These are phyloP conservation scores for Botrytis deweyae DNA, from an alignment of 2,329 filamentous ascomycete genomes.

Conservation along the genomic window DNA sequence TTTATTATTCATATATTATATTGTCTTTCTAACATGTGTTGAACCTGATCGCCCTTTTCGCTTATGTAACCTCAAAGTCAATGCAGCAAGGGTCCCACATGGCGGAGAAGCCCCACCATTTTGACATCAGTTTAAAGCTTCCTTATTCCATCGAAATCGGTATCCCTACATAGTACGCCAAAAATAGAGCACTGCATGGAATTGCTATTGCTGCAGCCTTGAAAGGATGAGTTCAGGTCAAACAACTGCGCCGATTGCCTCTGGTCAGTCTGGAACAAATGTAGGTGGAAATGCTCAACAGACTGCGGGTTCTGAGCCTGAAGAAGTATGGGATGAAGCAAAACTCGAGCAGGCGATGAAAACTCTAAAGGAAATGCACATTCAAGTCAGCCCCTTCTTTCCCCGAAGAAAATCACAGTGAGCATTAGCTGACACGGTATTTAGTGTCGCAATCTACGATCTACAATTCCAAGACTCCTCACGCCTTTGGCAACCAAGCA, in stretches of 20 bases:
- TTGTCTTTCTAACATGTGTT: background rate
- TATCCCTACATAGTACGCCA: background rate
- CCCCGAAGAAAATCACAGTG: background rate
- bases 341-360: constrained; percentile 37
- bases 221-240: constrained; percentile 14
- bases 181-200: background rate
- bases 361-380: constrained; percentile 41
- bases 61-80: background rate
- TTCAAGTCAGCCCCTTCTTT: constrained; percentile 34
- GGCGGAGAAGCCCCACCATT: constrained; percentile 10
- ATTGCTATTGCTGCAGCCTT: constrained; percentile 2
- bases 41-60: background rate
- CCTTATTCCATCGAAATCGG: background rate
- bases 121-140: constrained; percentile 15
- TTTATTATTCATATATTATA: background rate
- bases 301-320: constrained; percentile 9
- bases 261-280: background rate
- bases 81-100: constrained; percentile 14
- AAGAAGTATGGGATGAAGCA: constrained; percentile 39
- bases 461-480: constrained; percentile 51
- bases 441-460: constrained; percentile 50
- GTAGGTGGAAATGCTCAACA: constrained; percentile 1
- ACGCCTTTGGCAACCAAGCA: constrained; percentile 52
- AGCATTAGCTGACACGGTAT: constrained; percentile 5
- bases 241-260: background rate